Evolutionary conservation across 345 rosid species (phyloP), one percentile per base, ranked within the genome.

Genomic region (Angophora floribunda): DNA sequence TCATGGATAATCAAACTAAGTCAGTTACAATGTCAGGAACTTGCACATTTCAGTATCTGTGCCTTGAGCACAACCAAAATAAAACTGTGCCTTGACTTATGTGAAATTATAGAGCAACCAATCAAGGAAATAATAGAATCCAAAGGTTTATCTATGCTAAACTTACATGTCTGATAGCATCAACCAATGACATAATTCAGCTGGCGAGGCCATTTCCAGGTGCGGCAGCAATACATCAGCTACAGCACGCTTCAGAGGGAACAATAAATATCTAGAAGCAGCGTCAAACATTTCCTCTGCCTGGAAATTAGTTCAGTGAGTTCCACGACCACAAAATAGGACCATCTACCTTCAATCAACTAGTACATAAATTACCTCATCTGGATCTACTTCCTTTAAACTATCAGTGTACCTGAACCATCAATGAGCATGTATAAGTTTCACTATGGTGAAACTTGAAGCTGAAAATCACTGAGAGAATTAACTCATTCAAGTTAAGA

Each of bases 251-350:
- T 96, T 98, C 52, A 98, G 95, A 89, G 99, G 98, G 93, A 98
- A 96, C 86, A 98, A 89, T 70, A 98, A 91, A 91, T 98, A 98
- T 88, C 99, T 95, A 85, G 99, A 97, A 89, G 99, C 97, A 89
- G 97, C 98, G 93, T 98, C 99, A 93, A 98, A 97, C 91, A 97
- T 95, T 90, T 95, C 99, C 90, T 96, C 99, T 49, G 96, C 99
- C 99, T 96, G 94, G 47, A 75, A 63, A 52, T 52, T 88, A 32
- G n/a, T 85, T 89, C 90, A 94, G 87, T 59, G 7, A 79, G 41
- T 88, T 86, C 51, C 57, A 85, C 79, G 65, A 87, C 88, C 52
- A 79, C 59, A 67, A 87, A 61, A 84, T 65, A 61, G 87, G 47
- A 63, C 75, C 84, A 51, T 47, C 41, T 30, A n/a, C 45, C 57